These are phyloP conservation scores for Rutstroemia sp. DNA, from an alignment of 2,329 filamentous ascomycete genomes.

Conservation along the genomic window DNA sequence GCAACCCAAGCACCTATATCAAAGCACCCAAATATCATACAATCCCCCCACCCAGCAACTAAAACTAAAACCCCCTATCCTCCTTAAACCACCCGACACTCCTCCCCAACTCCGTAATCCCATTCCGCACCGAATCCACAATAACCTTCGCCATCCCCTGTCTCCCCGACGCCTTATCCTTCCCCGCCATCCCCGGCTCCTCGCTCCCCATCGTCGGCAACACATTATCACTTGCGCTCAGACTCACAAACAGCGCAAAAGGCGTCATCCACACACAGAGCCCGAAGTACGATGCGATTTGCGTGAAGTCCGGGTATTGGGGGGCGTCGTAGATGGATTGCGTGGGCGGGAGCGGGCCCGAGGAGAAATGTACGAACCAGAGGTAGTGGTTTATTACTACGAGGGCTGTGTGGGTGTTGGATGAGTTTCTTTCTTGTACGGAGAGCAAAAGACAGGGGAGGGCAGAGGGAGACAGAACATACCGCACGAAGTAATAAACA, in stretches of 20 bases:
- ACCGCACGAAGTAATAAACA: slow-evolving; percentile 82
- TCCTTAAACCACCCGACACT: slow-evolving; percentile 25
- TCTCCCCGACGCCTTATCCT: slow-evolving; percentile 36
- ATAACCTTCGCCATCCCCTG: slow-evolving; percentile 62
- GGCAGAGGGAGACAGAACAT: slow-evolving; percentile 28
- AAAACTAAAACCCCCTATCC: slow-evolving; percentile 24
- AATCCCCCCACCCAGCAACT: background rate
- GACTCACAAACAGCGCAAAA: slow-evolving; percentile 87
- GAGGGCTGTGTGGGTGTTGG: slow-evolving; percentile 46
- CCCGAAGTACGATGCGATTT: slow-evolving; percentile 94
- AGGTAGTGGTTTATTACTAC: slow-evolving; percentile 88
- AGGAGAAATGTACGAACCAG: slow-evolving; percentile 91
- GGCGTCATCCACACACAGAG: slow-evolving; percentile 95
- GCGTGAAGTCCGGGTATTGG: slow-evolving; percentile 73
- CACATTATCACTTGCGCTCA: slow-evolving; percentile 92
- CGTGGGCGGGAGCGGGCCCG: slow-evolving; percentile 51
- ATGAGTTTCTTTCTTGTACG: background rate
- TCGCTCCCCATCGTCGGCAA: slow-evolving; percentile 85
- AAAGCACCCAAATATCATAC: slow-evolving; percentile 4
- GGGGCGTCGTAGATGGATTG: slow-evolving; percentile 55
- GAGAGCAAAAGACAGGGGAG: background rate
- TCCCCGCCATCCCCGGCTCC: slow-evolving; percentile 38
- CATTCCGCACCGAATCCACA: slow-evolving; percentile 49
- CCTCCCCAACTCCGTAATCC: slow-evolving; percentile 35
- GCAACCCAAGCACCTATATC: background rate